A percentile compares a stretch with the other conserved stretches of the same genome.
Conservation (phyloP, 257 asterid genomes). For the Solanum chilense region DNA sequence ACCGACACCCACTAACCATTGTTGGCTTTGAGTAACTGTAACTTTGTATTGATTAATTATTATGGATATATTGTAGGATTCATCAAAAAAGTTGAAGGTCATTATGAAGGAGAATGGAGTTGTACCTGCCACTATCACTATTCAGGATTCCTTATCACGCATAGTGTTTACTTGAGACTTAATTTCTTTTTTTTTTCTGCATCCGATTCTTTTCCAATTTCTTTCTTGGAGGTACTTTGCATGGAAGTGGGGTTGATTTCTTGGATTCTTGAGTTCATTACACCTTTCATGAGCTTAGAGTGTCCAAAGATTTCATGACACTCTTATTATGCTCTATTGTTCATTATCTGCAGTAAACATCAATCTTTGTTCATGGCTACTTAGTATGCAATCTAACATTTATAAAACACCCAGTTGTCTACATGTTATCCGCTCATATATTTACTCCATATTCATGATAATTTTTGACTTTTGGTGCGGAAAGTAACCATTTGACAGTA, state of each 20-base stretch:
- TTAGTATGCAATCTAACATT: not conserved
- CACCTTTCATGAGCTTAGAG: not conserved
- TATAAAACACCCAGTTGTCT: not conserved
- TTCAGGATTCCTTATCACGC: constrained; percentile 69
- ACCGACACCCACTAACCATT: too few relatives aligned
- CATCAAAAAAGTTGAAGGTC: constrained; percentile 72
- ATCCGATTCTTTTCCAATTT: not conserved
- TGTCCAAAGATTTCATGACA: not conserved
- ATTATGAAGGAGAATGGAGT: constrained; percentile 72
- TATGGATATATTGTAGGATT: too few relatives aligned
- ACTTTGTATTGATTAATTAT: too few relatives aligned
- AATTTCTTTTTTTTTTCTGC: not conserved
- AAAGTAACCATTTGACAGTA: not conserved
- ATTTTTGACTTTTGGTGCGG: not conserved
- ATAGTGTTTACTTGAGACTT: constrained; percentile 28
- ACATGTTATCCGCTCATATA: too few relatives aligned
- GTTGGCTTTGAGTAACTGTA: too few relatives aligned
- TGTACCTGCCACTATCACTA: constrained; percentile 85
- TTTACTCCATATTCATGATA: too few relatives aligned
- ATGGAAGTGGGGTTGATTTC: not conserved
- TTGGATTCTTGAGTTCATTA: not conserved
- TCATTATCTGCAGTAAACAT: not conserved
- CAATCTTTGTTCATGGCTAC: not conserved
- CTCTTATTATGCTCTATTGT: not conserved
- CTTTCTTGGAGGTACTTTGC: not conserved